A percentile compares a stretch with the other conserved stretches of the same genome.
These are phyloP conservation scores for Mollisia scopiformis DNA, from an alignment of 2,329 filamentous ascomycete genomes.

Conservation along the genomic window DNA sequence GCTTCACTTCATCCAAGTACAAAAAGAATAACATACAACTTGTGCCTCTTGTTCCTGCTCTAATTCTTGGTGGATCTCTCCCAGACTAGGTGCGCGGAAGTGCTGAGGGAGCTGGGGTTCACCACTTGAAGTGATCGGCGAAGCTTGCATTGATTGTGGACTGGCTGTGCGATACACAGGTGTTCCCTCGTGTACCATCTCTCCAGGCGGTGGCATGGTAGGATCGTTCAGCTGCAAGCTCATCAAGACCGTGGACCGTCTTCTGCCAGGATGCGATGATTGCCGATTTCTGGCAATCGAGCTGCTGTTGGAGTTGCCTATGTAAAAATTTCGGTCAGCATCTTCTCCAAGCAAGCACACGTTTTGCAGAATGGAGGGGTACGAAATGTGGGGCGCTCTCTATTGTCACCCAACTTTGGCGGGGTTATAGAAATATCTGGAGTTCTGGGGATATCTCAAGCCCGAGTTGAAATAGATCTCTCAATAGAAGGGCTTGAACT, in stretches of 20 bases:
- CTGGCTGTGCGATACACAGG: constrained; percentile 42
- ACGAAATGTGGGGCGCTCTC: not conserved
- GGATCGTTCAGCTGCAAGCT: constrained; percentile 77
- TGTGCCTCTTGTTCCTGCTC: constrained; percentile 81
- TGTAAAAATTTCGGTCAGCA: constrained; percentile 1
- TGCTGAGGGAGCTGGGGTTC: constrained; percentile 69
- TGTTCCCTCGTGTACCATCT: constrained; percentile 60
- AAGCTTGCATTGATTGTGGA: constrained; percentile 50
- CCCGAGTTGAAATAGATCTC: not conserved
- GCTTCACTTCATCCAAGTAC: not conserved
- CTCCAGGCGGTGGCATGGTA: constrained; percentile 66
- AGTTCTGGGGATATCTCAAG: not conserved
- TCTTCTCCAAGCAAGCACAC: not conserved
- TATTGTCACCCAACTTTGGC: constrained; percentile 1
- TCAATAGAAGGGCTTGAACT: constrained; percentile 24
- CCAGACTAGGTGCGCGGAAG: constrained; percentile 70
- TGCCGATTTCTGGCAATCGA: constrained; percentile 51
- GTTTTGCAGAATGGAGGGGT: not conserved
- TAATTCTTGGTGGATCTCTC: constrained; percentile 77
- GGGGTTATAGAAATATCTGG: not conserved
- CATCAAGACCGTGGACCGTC: constrained; percentile 71
- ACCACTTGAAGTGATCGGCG: constrained; percentile 43
- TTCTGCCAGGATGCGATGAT: constrained; percentile 55
- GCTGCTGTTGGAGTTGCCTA: constrained; percentile 49
- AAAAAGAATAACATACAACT: constrained; percentile 54